Evolutionary conservation across 2,329 filamentous ascomycete species (phyloP), one percentile per base, ranked within the genome.

Genomic region (Colletotrichum sojae): DNA sequence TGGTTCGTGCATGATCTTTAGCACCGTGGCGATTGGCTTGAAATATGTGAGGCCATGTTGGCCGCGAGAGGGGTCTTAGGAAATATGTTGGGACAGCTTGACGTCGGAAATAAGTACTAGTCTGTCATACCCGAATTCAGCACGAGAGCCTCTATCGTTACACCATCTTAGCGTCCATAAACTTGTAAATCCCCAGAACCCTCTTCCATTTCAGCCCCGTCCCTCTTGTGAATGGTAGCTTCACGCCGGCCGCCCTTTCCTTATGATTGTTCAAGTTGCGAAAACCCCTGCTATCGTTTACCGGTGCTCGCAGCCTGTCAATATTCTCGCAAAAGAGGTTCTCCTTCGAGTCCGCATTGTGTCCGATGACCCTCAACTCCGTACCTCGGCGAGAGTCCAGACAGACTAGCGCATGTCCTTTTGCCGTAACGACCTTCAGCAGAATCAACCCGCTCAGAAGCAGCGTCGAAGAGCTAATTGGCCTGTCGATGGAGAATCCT

Each of bases 401-500:
- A 39, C 58, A 61, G 3, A 53, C 58, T n/a, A 61, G 36, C 1
- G 58, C 58, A 18, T 52, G 48, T 15, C 58, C 48, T 27, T 61
- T 52, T 3, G 46, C 31, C 2, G 58, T 53, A 4, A 52, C 48
- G 1, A 61, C 46, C 18, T 61, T 61, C 12, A 61, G 15, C 46
- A 61, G 22, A 9, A 27, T 43, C 58, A 61, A 15, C 2, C 58
- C 58, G 48, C 58, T 61, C 4, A 61, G 48, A 1, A 61, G 40
- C 9, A 61, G 27, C 58, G 76, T 74, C 31, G 59, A 55, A 20
- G 48, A 59, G 18, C 49, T 67, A 20, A 75, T 63, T 0, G 73
- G 73, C 18, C 22, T 51, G 59, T 76, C 74, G 53, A 77, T 77
- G 2, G 75, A 74, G 52, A 75, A 74, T 16, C 75, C 73, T 12